A percentile compares a stretch with the other conserved stretches of the same genome.
These are phyloP conservation scores for Apiospora kogelbergensis DNA, from an alignment of 2,329 filamentous ascomycete genomes.

Conservation along the genomic window DNA sequence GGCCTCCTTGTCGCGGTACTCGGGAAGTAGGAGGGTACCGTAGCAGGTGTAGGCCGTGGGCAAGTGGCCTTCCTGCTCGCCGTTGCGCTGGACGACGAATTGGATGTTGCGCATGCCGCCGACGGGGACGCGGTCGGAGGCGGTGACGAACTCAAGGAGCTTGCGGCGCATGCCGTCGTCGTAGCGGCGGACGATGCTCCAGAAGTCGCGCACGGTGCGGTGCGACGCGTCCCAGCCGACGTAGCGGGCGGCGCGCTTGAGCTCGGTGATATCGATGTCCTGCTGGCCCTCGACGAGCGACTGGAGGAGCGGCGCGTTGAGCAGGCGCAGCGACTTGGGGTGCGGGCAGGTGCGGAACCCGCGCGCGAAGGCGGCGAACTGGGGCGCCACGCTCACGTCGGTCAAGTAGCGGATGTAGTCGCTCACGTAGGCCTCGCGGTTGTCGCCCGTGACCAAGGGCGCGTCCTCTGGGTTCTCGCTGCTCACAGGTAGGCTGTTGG, in stretches of 20 bases:
- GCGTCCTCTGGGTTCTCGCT: conserved; percentile 52
- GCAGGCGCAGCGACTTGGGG: conserved; percentile 67
- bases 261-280: conserved; percentile 73
- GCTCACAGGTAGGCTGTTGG: conserved; percentile 27
- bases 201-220: conserved; percentile 75
- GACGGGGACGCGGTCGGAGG: conserved; percentile 85
- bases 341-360: conserved; percentile 80
- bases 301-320: conserved; percentile 70
- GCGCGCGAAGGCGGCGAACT: conserved; percentile 76
- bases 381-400: conserved; percentile 71
- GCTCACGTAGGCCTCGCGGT: conserved; percentile 73
- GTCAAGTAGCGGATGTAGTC: conserved; percentile 87
- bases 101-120: conserved; percentile 79
- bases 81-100: conserved; percentile 80
- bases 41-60: conserved; percentile 94
- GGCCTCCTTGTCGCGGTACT: conserved; percentile 71
- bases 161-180: conserved; percentile 69
- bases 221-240: conserved; percentile 75
- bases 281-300: conserved; percentile 80
- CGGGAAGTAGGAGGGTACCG: conserved; percentile 80
- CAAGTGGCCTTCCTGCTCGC: conserved; percentile 63
- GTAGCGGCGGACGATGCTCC: conserved; percentile 72
- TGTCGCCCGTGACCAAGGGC: conserved; percentile 75
- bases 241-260: conserved; percentile 73
- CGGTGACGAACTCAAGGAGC: conserved; percentile 92